Conservation (phyloP, 345 rosid genomes). For the Syzygium oleosum region DNA sequence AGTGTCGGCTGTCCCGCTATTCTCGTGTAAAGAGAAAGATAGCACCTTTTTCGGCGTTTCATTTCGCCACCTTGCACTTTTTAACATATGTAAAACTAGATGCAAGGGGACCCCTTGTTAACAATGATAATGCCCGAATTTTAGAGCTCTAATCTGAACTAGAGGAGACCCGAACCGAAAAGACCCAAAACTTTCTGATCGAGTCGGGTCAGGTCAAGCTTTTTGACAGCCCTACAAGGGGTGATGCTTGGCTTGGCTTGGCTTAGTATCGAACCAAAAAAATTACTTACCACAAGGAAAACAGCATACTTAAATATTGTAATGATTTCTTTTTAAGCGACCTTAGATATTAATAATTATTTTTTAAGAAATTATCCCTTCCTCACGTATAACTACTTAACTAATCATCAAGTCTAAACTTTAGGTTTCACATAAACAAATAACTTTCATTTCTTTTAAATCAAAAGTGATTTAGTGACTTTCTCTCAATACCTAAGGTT, state of each 20-base stretch:
- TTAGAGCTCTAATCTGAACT: too few species aligned
- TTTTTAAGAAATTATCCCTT: neutral
- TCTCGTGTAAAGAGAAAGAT: neutral
- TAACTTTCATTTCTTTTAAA: neutral
- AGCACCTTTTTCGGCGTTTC: neutral
- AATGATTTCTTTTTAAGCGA: neutral
- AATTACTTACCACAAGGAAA: neutral
- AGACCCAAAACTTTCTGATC: too few species aligned
- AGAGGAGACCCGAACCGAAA: too few species aligned
- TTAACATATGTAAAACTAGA: neutral
- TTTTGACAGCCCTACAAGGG: neutral
- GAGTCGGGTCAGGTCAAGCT: too few species aligned
- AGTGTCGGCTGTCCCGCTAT: too few species aligned
- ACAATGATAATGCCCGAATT: too few species aligned
- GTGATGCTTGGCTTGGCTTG: neutral
- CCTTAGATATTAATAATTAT: neutral
- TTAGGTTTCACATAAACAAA: neutral
- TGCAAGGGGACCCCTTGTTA: neutral
- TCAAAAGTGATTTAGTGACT: neutral
- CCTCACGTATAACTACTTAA: neutral
- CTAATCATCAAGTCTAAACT: neutral
- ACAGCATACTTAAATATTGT: neutral
- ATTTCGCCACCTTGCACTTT: neutral
- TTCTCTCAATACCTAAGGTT: neutral
- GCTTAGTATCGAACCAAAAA: neutral